A percentile compares a stretch with the other conserved stretches of the same genome.
Conservation (phyloP, 176 grass and related monocot species). For the Calamus simplicifolius region DNA sequence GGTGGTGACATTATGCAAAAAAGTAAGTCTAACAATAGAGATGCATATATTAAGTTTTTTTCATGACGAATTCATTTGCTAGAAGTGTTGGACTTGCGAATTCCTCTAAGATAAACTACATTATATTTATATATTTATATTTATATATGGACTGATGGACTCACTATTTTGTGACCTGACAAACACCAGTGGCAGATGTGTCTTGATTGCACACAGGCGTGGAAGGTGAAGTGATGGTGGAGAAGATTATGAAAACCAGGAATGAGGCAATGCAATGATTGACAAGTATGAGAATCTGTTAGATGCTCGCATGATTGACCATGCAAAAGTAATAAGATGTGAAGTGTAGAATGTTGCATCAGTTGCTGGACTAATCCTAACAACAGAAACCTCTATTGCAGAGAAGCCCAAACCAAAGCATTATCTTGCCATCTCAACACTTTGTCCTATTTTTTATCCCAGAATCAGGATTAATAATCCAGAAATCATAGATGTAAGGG, state of each 20-base stretch:
- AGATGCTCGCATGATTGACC: conserved; percentile 71
- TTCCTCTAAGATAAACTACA: too few relatives aligned
- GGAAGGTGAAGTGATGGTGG: conserved; percentile 79
- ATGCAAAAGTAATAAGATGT: conserved; percentile 69
- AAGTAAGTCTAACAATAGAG: conserved; percentile 22
- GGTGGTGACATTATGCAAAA: conserved; percentile 92
- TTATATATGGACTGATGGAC: too few relatives aligned
- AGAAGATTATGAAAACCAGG: conserved; percentile 57
- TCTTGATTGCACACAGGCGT: conserved; percentile 75
- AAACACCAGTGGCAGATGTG: conserved; percentile 62
- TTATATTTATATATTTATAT: too few relatives aligned
- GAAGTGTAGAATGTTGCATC: conserved; percentile 73
- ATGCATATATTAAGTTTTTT: too few relatives aligned
- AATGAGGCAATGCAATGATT: conserved; percentile 78
- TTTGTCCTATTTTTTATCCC: too few relatives aligned
- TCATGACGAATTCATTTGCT: too few relatives aligned
- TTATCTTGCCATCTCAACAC: conserved; percentile 24
- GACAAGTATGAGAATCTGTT: conserved; percentile 83
- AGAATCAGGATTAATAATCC: neutral
- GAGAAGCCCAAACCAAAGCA: conserved; percentile 74
- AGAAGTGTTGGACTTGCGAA: too few relatives aligned
- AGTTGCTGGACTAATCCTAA: conserved; percentile 68
- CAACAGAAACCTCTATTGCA: conserved; percentile 75
- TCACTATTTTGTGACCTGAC: neutral
- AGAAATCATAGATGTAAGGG: neutral